A percentile compares a stretch with the other conserved stretches of the same genome.
Conservation (phyloP, 805 yeast species). For the Ogataea siamensis region DNA sequence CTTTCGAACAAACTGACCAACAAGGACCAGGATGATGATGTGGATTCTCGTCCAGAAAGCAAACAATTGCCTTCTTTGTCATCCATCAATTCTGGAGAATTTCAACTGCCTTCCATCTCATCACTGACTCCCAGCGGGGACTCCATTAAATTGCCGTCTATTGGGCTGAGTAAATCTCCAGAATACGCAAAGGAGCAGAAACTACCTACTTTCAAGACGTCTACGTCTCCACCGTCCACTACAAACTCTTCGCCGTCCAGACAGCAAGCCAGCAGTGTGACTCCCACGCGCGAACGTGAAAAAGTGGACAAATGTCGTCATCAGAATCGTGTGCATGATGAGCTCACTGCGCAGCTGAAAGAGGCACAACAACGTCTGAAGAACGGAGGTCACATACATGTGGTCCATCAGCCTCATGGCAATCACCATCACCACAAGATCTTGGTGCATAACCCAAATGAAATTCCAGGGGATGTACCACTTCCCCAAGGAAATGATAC, state of each 20-base stretch:
- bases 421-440: conserved; percentile 31
- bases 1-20: conserved; percentile 16
- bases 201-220: conserved; percentile 12
- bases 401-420: conserved; percentile 32
- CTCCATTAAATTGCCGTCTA: conserved; percentile 20
- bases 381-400: conserved; percentile 29
- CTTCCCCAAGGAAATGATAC: conserved; percentile 23
- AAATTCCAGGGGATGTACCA: conserved; percentile 8
- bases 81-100: conserved; percentile 11
- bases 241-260: conserved; percentile 7
- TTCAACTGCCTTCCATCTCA: conserved; percentile 16
- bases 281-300: neutral
- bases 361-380: conserved; percentile 29
- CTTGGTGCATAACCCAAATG: conserved; percentile 27
- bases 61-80: conserved; percentile 15
- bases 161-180: conserved; percentile 10
- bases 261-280: conserved; percentile 1
- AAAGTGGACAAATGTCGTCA: conserved; percentile 23
- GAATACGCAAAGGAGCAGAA: conserved; percentile 6
- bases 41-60: neutral
- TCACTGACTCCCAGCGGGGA: conserved; percentile 11
- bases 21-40: conserved; percentile 7
- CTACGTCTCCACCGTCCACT: conserved; percentile 10
- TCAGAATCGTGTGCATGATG: conserved; percentile 31
- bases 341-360: conserved; percentile 22